Conservation (phyloP, 2,329 filamentous ascomycete species). For the Colletotrichum chlorophyti region DNA sequence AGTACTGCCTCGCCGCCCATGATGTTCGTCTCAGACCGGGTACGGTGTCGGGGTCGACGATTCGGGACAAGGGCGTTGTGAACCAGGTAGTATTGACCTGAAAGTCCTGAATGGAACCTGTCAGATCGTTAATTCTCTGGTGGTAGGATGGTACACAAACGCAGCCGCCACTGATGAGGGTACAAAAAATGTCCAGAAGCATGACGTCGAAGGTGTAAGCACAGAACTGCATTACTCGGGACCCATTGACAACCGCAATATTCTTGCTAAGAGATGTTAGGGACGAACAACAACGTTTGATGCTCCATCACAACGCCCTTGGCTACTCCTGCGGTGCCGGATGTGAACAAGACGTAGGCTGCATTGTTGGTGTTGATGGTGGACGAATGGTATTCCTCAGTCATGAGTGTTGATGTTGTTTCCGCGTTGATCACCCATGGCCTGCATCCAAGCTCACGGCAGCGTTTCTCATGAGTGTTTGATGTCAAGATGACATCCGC, state of each 20-base stretch:
- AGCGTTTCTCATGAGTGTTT: background rate
- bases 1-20: constrained; percentile 34
- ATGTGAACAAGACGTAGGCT: constrained; percentile 37
- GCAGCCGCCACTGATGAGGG: constrained; percentile 19
- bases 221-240: constrained; percentile 33
- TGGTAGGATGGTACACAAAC: constrained; percentile 22
- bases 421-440: background rate
- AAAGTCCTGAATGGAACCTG: constrained; percentile 20
- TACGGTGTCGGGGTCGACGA: constrained; percentile 7
- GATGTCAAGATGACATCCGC: constrained; percentile 1
- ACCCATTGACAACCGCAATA: constrained; percentile 14
- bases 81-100: constrained; percentile 16
- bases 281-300: constrained; percentile 31
- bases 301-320: constrained; percentile 37
- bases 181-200: constrained; percentile 20
- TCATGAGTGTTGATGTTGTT: background rate
- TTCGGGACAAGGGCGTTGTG: constrained; percentile 4
- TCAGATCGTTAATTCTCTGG: constrained; percentile 31
- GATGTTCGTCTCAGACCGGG: background rate
- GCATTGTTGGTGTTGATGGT: constrained; percentile 7
- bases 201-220: constrained; percentile 33
- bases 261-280: background rate
- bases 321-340: constrained; percentile 35
- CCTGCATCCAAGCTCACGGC: background rate
- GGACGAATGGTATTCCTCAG: background rate